Conservation (phyloP, 2,329 filamentous ascomycete genomes). For the Ascochyta viciae-villosae region DNA sequence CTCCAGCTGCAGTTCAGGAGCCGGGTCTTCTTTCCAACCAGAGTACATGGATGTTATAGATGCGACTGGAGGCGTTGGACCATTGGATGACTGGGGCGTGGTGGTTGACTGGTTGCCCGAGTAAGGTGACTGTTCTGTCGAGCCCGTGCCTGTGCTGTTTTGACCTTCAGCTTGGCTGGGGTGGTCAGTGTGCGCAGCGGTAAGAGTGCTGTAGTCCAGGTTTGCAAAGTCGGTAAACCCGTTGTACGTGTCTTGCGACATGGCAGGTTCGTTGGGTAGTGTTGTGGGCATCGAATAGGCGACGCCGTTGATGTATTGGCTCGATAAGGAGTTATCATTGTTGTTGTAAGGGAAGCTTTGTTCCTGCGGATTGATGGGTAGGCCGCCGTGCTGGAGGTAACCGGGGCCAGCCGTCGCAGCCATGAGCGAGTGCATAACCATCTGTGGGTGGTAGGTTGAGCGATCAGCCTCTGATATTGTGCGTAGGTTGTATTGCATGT, state of each 20-base stretch:
- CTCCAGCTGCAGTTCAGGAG: slow-evolving; percentile 27
- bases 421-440: slow-evolving; percentile 48
- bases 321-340: slow-evolving; percentile 33
- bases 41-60: slow-evolving; percentile 48
- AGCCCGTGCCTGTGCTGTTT: slow-evolving; percentile 41
- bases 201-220: slow-evolving; percentile 36
- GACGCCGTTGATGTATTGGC: slow-evolving; percentile 31
- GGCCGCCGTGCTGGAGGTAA: slow-evolving; percentile 40
- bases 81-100: slow-evolving; percentile 43
- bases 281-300: slow-evolving; percentile 35
- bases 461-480: slow-evolving; percentile 45
- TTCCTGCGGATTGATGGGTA: slow-evolving; percentile 34
- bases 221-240: slow-evolving; percentile 37
- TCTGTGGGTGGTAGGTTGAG: slow-evolving; percentile 37
- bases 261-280: slow-evolving; percentile 30
- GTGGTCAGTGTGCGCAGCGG: slow-evolving; percentile 31
- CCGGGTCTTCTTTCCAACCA: slow-evolving; percentile 45
- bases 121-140: slow-evolving; percentile 46
- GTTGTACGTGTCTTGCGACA: slow-evolving; percentile 32
- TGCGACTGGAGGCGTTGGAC: slow-evolving; percentile 42
- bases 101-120: slow-evolving; percentile 41
- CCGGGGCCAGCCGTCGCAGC: slow-evolving; percentile 43
- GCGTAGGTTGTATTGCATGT: slow-evolving; percentile 44
- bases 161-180: slow-evolving; percentile 35
- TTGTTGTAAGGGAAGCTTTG: slow-evolving; percentile 28